Base-by-base conservation (phyloP, 805 yeast genomes). In the Blastobotrys mokoenaii region DNA sequence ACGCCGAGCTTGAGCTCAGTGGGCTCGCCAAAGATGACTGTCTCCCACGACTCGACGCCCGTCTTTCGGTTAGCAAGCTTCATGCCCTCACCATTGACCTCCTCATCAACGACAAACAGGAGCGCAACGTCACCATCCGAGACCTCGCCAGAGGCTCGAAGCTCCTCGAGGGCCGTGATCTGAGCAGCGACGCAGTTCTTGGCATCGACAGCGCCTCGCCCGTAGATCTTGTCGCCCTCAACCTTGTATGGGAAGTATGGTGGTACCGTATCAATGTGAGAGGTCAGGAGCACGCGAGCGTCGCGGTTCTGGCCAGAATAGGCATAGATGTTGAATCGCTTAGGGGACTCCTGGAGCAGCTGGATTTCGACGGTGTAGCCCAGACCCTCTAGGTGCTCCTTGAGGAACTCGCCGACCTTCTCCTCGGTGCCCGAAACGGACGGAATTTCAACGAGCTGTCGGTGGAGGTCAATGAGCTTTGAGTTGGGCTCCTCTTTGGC, bases 241-340 rank as follows among this genome's bases (percentile, higher is more conserved):
- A 71, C 60, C 2, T 55, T 53, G 59, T 80, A 81, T 2, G 72
- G 73, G 43, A 80, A 59, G 53, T 55, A 80, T 0, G 86, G 85
- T 10, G 87, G 87, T 9, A 81, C 88, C 0, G 87, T 81, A 54
- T 81, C 88, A 32, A 80, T 73, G 55, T 81, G 88, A 10, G 84
- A 74, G 1, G 84, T 77, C 17, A 81, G 53, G 34, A 79, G 55
- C 2, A 78, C 73, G 42, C 60, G 66, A 11, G 80, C 71, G 51
- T 74, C 58, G 47, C 77, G 67, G 15, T 56, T 55, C 1, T 52
- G 46, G 1, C 80, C 79, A 6, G 61, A 49, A 54, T 78, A 80
- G 3, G 84, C 84, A 53, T 74, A 81, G 32, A 81, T 65, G 54
- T 80, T 77, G 53, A 61, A 56, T 41, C 82, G 68, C 5, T 55